Evolutionary conservation across 2,329 filamentous ascomycete genomes (phyloP), one percentile per base, ranked within the genome.

Genomic region (Sclerotinia trifoliorum): DNA sequence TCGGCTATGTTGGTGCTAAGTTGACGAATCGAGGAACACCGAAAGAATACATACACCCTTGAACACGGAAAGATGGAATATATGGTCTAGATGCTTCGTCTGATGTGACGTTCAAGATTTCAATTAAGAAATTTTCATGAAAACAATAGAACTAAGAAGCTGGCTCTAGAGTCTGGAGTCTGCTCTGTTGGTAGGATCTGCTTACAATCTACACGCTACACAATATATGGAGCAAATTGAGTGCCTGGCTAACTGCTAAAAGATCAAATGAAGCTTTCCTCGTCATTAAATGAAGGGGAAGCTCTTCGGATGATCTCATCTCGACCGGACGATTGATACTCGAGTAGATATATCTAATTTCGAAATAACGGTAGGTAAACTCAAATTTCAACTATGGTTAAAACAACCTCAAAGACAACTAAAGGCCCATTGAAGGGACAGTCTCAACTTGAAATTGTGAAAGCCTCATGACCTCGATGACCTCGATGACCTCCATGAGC

Each of bases 11-110:
- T 39, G 46, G 60, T 51, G 29, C 26, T n/a, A 13, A 26, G 10
- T 62, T 49, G 32, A 39, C n/a, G 7, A 44, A 60, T 60, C 49
- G 46, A 62, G 58, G 58, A 61, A 49, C 35, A 35, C 58, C 44
- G 42, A 49, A 49, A n/a, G 57, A 55, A 55, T 0, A 55, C 5
- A 60, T 39, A 19, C 57, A 44, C 5, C 11, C 42, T 19, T 48
- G 42, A 48, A 61, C 19, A n/a, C 26, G 42, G 42, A 35, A 35
- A 35, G 13, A 49, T 19, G 44, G 26, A 49, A 39, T 62, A 24
- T 35, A 24, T 49, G 58, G 58, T 62, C 44, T 49, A 49, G 44
- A 62, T 19, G 15, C 39, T 32, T 24, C 15, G 4, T 32, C 21
- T 46, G 13, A 13, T 49, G 10, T 62, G 21, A 26, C 32, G 51